These are phyloP conservation scores for Syzygium aqueum DNA, from an alignment of 345 rosid species.

Conservation along the genomic window DNA sequence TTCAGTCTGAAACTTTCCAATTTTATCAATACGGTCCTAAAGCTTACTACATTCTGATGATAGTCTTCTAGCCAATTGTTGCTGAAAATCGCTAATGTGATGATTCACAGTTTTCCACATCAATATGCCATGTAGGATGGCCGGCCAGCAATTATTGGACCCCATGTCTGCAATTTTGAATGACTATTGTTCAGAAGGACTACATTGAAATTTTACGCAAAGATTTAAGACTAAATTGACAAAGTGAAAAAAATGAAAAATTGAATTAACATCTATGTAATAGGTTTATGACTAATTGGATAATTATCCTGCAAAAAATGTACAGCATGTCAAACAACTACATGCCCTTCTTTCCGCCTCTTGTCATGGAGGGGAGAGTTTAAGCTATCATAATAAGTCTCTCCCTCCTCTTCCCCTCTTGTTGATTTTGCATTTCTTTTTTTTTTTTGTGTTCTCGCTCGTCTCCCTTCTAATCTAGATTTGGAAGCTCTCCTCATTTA, in stretches of 20 bases:
- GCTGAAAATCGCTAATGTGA: not conserved
- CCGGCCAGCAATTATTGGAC: fast-evolving
- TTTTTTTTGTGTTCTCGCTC: not conserved
- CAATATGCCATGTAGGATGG: not conserved
- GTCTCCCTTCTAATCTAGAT: not conserved
- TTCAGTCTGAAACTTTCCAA: not conserved
- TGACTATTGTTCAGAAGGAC: not conserved
- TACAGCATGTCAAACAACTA: not conserved
- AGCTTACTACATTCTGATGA: not conserved
- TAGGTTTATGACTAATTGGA: not conserved
- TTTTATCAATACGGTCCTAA: not conserved
- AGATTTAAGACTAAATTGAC: not conserved
- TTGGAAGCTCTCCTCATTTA: not conserved
- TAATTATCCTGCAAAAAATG: not conserved
- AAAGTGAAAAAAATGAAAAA: not conserved
- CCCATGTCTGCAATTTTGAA: not conserved
- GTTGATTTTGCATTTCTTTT: not conserved
- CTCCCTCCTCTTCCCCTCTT: not conserved
- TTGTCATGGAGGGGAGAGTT: not conserved
- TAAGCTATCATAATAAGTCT: not conserved
- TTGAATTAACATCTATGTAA: not conserved
- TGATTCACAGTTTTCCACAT: not conserved
- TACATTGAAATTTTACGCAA: not conserved
- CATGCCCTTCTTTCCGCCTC: not conserved
- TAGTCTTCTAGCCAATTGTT: not conserved